phyloP scores from a whole-genome alignment of 805 yeast genomes.

The Schwanniomyces pseudopolymorphus region DNA sequence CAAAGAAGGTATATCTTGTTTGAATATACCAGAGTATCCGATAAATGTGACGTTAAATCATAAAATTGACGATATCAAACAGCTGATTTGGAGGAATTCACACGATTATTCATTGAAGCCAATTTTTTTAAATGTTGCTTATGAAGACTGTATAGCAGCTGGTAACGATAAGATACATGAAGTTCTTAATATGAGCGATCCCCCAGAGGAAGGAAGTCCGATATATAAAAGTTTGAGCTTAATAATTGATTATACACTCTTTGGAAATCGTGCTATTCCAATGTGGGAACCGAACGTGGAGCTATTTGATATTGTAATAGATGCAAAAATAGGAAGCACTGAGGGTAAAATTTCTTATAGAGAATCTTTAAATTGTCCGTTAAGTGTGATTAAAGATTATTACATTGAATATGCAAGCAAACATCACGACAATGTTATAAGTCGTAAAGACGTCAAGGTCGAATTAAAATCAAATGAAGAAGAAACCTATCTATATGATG shows the following conservation, averaged over 20 bases:
- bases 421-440: constrained; percentile 7
- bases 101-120: constrained; percentile 23
- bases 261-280: constrained; percentile 18
- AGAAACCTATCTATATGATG: neutral
- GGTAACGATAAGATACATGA: constrained; percentile 13
- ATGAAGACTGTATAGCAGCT: constrained; percentile 8
- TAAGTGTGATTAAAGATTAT: constrained; percentile 17
- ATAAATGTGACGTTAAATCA: constrained; percentile 25
- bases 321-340: neutral
- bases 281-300: constrained; percentile 22
- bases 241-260: constrained; percentile 24
- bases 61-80: constrained; percentile 19
- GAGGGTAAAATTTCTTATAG: constrained; percentile 11
- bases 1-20: neutral
- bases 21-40: constrained; percentile 5
- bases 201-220: neutral
- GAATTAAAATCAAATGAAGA: constrained; percentile 9
- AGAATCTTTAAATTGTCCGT: constrained; percentile 20
- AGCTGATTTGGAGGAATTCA: constrained; percentile 31
- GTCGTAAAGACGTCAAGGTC: constrained; percentile 11
- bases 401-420: constrained; percentile 14
- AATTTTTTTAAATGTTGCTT: constrained; percentile 15
- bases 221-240: constrained; percentile 9
- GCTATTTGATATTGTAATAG: constrained; percentile 19
- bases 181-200: constrained; percentile 8